phyloP scores from a whole-genome alignment of 768 basidiomycete genomes.

The Calvatia gigantea region DNA sequence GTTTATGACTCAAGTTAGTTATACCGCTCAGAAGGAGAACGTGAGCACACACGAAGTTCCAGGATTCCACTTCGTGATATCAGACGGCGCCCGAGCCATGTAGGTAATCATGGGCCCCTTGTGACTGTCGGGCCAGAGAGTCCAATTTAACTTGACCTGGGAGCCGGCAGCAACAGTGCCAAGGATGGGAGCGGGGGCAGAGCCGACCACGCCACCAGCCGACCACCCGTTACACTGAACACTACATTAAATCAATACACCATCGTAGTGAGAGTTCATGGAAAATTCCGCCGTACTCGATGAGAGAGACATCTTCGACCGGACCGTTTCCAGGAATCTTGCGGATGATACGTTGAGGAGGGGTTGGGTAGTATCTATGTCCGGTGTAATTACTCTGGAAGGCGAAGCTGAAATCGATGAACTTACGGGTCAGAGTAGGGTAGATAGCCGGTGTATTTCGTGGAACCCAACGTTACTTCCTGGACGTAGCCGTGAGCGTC shows the following conservation, averaged over 20 bases:
- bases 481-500: constrained; percentile 36
- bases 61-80: constrained; percentile 38
- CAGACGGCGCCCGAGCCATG: constrained; percentile 38
- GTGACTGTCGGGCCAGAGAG: constrained; percentile 32
- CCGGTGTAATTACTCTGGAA: not conserved
- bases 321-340: constrained; percentile 35
- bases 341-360: constrained; percentile 35
- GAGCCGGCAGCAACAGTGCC: constrained; percentile 38
- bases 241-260: constrained; percentile 6
- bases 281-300: constrained; percentile 22
- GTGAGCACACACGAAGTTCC: constrained; percentile 26
- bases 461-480: constrained; percentile 30
- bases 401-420: not conserved
- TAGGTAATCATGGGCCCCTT: constrained; percentile 41
- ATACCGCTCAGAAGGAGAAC: not conserved
- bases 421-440: constrained; percentile 34
- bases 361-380: constrained; percentile 24
- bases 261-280: not conserved
- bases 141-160: constrained; percentile 38
- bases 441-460: constrained; percentile 31
- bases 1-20: not conserved
- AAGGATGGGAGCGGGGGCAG: constrained; percentile 32
- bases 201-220: constrained; percentile 21
- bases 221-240: constrained; percentile 29
- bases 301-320: constrained; percentile 32